phyloP scores from a whole-genome alignment of 306 rosid species.

The Trifolium dubium region DNA sequence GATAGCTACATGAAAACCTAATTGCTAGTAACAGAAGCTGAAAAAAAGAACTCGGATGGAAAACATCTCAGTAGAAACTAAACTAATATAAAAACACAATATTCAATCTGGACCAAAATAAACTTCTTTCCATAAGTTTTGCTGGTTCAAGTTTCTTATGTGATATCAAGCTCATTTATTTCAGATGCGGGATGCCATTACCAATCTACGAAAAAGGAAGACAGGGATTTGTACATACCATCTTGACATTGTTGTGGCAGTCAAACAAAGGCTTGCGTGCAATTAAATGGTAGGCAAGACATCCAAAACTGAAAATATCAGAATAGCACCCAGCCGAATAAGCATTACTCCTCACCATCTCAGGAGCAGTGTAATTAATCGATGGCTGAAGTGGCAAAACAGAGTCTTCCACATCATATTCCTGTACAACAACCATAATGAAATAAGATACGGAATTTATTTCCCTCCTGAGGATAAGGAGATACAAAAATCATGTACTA shows the following conservation, averaged over 20 bases:
- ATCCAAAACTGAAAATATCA: constrained; percentile 96
- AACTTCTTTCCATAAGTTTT: constrained; percentile 31
- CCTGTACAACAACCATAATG: constrained; percentile 56
- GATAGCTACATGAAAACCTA: constrained; percentile 13
- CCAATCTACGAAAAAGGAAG: constrained; percentile 29
- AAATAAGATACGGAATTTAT: constrained; percentile 31
- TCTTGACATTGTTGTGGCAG: constrained; percentile 92
- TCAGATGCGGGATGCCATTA: constrained; percentile 23
- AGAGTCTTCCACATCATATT: constrained; percentile 96
- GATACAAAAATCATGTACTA: constrained; percentile 13
- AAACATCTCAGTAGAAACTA: not conserved
- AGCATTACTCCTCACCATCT: constrained; percentile 70
- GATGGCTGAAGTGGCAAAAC: constrained; percentile 91
- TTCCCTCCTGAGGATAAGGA: constrained; percentile 18
- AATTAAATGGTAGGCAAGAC: constrained; percentile 92
- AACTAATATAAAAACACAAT: constrained; percentile 24
- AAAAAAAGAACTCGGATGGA: not conserved
- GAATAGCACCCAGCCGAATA: constrained; percentile 68
- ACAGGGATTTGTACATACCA: constrained; percentile 60
- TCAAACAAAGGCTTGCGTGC: constrained; percentile 85
- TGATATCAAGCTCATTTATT: constrained; percentile 4
- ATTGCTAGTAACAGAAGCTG: constrained; percentile 19
- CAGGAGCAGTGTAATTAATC: constrained; percentile 94
- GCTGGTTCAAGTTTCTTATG: constrained; percentile 22
- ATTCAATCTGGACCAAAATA: constrained; percentile 18